phyloP scores from a whole-genome alignment of 306 rosid species.

The Malus orientalis region DNA sequence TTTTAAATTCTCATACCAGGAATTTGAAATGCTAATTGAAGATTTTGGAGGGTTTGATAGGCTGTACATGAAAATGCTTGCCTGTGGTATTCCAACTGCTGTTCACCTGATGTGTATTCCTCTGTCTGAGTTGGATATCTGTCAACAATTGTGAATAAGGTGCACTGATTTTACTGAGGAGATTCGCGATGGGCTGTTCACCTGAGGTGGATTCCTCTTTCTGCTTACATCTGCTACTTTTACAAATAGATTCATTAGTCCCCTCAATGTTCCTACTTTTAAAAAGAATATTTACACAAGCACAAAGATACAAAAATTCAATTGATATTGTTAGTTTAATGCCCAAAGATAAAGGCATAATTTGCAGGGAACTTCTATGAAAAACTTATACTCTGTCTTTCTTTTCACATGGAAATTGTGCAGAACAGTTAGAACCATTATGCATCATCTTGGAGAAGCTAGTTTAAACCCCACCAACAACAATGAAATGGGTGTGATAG shows the following conservation, averaged over 20 bases:
- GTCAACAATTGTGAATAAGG: too few species aligned
- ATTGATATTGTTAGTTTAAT: background rate
- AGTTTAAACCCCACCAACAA: background rate
- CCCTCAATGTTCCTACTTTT: background rate
- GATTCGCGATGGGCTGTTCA: too few species aligned
- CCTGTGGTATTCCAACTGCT: too few species aligned
- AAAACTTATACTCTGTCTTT: background rate
- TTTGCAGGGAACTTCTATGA: background rate
- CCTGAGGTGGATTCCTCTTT: too few species aligned
- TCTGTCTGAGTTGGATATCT: too few species aligned
- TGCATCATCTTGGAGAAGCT: background rate
- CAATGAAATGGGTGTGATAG: conserved; percentile 17
- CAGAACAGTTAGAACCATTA: background rate
- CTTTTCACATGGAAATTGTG: background rate
- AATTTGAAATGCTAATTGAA: too few species aligned
- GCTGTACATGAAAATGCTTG: too few species aligned
- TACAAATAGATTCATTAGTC: background rate
- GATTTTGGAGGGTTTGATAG: too few species aligned
- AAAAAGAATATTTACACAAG: background rate
- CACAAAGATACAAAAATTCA: background rate
- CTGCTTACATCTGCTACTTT: background rate
- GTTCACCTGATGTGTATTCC: too few species aligned
- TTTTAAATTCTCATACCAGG: too few species aligned
- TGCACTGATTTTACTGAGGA: too few species aligned
- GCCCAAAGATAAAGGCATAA: background rate